Evolutionary conservation across 225 moss, liverwort and hornwort species (phyloP), one percentile per base, ranked within the genome.

Genomic region (Bryum argenteum): DNA sequence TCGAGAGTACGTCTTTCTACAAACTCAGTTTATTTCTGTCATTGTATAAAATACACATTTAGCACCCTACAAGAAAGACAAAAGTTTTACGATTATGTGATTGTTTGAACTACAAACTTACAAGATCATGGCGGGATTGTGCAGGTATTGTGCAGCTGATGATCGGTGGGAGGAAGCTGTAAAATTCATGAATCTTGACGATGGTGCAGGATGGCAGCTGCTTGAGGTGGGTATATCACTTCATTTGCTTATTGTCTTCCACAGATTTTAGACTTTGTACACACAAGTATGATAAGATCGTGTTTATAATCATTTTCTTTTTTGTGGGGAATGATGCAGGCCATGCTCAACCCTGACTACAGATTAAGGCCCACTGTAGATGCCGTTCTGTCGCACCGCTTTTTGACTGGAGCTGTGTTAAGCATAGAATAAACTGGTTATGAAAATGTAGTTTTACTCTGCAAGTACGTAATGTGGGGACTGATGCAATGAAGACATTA

Each of bases 141-240:
- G 17, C 66, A 92, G 92, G 74, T 92, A 92, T 51, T 92, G 91
- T 70, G 78, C 78, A 20, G 97, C 97, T 66, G 97, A 97, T 83
- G 97, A 97, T 61, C 92, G 90, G 41, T 92, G 93, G 84, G 78
- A 58, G 8, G 86, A 92, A 63, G 97, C 97, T 70, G 91, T 89
- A 54, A 74, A 77, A 53, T 97, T 97, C 67, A 60, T 97, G 82
- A 89, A 97, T 77, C 72, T 97, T 33, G 97, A 97, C 64, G 97
- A 94, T 54, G 92, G 94, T 70, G 93, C 97, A 71, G 97, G 97
- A 76, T 97, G 97, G 97, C 97, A 97, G 81, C 71, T 97, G 64
- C 97, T 97, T 57, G 79, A 90, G 92, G 92, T 90, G 10, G 40
- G 68, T 45, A 9, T 59, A 28, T 18, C 8, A 6, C 20, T 66